A percentile compares a stretch with the other conserved stretches of the same genome.
phyloP scores from a whole-genome alignment of 345 rosid genomes.

The Moricandia arvensis region DNA sequence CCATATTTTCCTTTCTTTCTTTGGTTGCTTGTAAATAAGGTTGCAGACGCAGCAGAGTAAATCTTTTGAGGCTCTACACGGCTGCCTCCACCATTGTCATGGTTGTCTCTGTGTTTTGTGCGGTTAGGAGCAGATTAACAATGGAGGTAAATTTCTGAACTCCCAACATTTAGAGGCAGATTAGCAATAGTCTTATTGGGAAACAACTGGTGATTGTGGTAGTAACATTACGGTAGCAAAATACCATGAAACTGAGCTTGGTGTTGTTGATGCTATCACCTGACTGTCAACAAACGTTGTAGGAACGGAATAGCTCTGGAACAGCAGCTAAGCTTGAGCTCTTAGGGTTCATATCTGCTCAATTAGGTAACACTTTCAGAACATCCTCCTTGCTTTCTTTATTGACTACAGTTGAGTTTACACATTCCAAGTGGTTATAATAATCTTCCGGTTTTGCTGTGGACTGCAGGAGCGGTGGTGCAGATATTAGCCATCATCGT shows the following conservation, averaged over 20 bases:
- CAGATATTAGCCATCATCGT: constrained; percentile 45
- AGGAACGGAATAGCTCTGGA: constrained; percentile 35
- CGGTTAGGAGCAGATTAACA: constrained; percentile 39
- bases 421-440: background rate
- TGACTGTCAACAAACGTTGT: constrained; percentile 3
- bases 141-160: constrained; percentile 40
- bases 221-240: background rate
- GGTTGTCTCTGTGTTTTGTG: constrained; percentile 40
- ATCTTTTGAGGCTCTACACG: constrained; percentile 49
- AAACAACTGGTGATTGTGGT: constrained; percentile 1
- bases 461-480: constrained; percentile 42
- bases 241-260: constrained; percentile 9
- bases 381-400: background rate
- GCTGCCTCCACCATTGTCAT: constrained; percentile 40
- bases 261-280: constrained; percentile 6
- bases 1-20: no score
- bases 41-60: constrained; percentile 52
- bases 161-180: background rate
- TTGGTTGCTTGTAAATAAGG: constrained; percentile 39
- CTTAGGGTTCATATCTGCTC: constrained; percentile 36
- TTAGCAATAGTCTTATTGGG: background rate
- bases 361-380: constrained; percentile 39
- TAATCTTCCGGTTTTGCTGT: background rate
- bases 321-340: constrained; percentile 41
- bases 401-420: background rate